These are phyloP conservation scores for Pseudomonodictys pantanalensis DNA, from an alignment of 495 filamentous ascomycete genomes.

Conservation along the genomic window DNA sequence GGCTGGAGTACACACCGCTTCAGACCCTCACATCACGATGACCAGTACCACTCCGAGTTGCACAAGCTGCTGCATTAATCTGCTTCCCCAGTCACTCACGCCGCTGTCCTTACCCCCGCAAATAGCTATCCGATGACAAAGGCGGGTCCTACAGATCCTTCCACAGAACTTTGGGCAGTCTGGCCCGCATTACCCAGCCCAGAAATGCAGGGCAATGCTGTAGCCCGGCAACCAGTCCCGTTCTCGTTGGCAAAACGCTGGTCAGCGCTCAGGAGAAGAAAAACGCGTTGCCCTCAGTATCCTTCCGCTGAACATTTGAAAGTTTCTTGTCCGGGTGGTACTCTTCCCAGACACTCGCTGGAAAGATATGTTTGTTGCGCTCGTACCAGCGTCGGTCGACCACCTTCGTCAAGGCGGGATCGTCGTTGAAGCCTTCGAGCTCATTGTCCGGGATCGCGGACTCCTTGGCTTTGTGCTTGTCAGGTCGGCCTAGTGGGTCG, in stretches of 20 bases:
- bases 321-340: slow-evolving; percentile 91
- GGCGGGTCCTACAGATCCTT: too few species aligned
- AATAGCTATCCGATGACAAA: not conserved
- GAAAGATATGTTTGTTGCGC: slow-evolving; percentile 95
- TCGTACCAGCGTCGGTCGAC: slow-evolving; percentile 97
- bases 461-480: slow-evolving; percentile 41
- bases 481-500: slow-evolving; percentile 49
- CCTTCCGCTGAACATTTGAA: slow-evolving; percentile 71
- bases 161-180: too few species aligned
- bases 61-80: too few species aligned
- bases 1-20: not conserved
- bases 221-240: not conserved
- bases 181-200: too few species aligned
- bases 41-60: too few species aligned
- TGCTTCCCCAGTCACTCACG: too few species aligned
- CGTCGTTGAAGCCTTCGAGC: slow-evolving; percentile 77
- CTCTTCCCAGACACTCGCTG: slow-evolving; percentile 91
- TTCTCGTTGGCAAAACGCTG: slow-evolving; percentile 44
- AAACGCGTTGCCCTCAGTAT: slow-evolving; percentile 85
- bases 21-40: not conserved
- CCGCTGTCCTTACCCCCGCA: too few species aligned
- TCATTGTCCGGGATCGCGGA: slow-evolving; percentile 34
- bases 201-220: not conserved
- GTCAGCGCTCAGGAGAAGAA: slow-evolving; percentile 64
- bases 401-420: slow-evolving; percentile 84